phyloP scores from a whole-genome alignment of 306 rosid genomes.

The Mimosa pudica region DNA sequence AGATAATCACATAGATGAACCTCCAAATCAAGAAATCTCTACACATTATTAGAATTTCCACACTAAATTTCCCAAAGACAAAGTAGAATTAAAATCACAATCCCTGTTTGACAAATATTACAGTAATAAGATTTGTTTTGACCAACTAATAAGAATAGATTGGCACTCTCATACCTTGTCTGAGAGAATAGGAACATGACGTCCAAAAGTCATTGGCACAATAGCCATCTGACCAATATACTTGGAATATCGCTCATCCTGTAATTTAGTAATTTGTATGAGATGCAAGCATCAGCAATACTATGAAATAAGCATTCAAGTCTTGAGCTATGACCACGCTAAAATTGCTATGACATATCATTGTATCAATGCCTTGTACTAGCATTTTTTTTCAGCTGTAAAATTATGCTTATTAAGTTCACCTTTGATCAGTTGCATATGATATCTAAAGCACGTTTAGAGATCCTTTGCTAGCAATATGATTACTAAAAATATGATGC shows the following conservation, averaged over 20 bases:
- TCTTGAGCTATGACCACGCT: not conserved
- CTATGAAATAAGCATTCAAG: not conserved
- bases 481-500: conserved; percentile 7
- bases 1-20: conserved; percentile 15
- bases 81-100: not conserved
- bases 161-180: conserved; percentile 60
- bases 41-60: not conserved
- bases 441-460: conserved; percentile 5
- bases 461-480: conserved; percentile 2
- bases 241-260: conserved; percentile 93
- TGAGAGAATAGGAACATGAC: conserved; percentile 85
- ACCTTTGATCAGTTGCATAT: conserved; percentile 5
- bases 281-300: conserved; percentile 24
- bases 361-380: not conserved
- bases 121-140: not conserved
- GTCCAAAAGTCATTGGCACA: conserved; percentile 93
- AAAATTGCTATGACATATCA: not conserved
- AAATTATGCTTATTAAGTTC: conserved; percentile 3
- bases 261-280: conserved; percentile 36
- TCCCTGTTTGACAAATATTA: not conserved
- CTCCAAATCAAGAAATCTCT: not conserved
- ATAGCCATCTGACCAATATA: conserved; percentile 88
- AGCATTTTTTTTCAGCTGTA: not conserved
- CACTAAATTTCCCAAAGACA: not conserved
- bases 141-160: not conserved